These are phyloP conservation scores for Rhinocladiella mackenziei DNA, from an alignment of 2,329 filamentous ascomycete genomes.

Conservation along the genomic window DNA sequence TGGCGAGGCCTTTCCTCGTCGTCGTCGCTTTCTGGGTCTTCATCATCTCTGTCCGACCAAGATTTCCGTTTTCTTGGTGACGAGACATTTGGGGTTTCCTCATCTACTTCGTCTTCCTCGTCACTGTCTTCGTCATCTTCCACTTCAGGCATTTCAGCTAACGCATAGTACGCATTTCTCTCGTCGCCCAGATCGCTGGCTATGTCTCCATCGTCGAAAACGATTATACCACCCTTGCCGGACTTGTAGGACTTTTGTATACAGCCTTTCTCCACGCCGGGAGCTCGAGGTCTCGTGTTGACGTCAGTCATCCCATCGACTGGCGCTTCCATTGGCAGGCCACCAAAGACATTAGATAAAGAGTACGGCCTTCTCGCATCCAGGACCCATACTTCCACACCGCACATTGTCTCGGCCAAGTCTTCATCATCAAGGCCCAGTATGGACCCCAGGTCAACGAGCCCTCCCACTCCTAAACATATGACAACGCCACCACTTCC, in stretches of 20 bases:
- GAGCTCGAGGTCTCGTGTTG: constrained; percentile 47
- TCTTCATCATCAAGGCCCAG: constrained; percentile 69
- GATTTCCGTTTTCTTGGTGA: constrained; percentile 69
- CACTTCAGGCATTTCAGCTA: constrained; percentile 85
- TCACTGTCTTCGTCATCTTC: constrained; percentile 66
- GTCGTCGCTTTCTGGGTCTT: constrained; percentile 58
- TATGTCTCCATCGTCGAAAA: constrained; percentile 95
- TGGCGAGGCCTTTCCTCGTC: constrained; percentile 73
- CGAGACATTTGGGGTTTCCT: constrained; percentile 53
- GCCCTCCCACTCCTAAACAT: constrained; percentile 85
- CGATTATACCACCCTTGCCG: constrained; percentile 80
- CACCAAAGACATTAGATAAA: constrained; percentile 85
- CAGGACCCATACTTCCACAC: constrained; percentile 68
- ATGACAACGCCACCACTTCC: constrained; percentile 85
- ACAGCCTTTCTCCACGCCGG: constrained; percentile 68
- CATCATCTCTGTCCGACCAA: constrained; percentile 66
- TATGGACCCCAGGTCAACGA: constrained; percentile 79
- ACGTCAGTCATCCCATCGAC: constrained; percentile 46
- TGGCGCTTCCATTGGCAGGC: constrained; percentile 41
- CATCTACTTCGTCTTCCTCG: constrained; percentile 56
- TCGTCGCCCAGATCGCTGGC: constrained; percentile 73
- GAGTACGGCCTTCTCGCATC: constrained; percentile 95
- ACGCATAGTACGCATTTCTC: constrained; percentile 75
- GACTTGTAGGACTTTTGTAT: constrained; percentile 69
- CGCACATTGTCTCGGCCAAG: constrained; percentile 31